phyloP scores from a whole-genome alignment of 1,284 basidiomycete species.

The Rhodotorula sp. region DNA sequence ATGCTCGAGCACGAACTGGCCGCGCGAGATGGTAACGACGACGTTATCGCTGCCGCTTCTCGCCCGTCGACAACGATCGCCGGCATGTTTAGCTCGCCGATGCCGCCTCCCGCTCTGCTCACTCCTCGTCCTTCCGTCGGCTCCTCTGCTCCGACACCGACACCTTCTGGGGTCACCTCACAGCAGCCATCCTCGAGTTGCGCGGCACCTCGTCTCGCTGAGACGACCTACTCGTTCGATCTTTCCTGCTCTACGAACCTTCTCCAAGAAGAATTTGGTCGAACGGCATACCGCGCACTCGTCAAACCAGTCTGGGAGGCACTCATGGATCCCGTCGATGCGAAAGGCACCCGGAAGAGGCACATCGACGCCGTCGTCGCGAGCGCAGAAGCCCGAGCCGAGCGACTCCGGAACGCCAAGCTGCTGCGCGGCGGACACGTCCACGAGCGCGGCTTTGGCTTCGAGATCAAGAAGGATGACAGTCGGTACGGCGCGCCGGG shows the following conservation, averaged over 20 bases:
- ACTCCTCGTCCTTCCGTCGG: neutral
- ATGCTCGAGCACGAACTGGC: slow-evolving; percentile 20
- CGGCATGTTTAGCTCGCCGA: neutral
- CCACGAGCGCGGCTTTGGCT: no score
- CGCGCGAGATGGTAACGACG: neutral
- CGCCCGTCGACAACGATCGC: neutral
- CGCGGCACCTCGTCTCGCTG: neutral
- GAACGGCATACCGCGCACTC: neutral
- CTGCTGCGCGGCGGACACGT: no score
- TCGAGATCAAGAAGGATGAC: no score
- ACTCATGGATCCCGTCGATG: neutral
- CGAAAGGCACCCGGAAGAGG: neutral
- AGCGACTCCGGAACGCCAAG: neutral
- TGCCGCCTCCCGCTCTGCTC: neutral
- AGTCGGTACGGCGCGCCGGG: neutral
- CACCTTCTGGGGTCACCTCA: no score
- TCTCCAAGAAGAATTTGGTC: neutral
- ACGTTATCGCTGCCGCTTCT: no score
- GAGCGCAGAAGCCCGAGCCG: neutral
- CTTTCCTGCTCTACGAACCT: neutral
- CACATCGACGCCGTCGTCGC: neutral
- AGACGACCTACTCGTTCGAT: neutral
- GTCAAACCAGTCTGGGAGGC: neutral
- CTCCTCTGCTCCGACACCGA: no score
- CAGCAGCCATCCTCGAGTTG: neutral